Base-by-base conservation (phyloP, 176 grass and related monocot species). In the Elymus sibiricus region DNA sequence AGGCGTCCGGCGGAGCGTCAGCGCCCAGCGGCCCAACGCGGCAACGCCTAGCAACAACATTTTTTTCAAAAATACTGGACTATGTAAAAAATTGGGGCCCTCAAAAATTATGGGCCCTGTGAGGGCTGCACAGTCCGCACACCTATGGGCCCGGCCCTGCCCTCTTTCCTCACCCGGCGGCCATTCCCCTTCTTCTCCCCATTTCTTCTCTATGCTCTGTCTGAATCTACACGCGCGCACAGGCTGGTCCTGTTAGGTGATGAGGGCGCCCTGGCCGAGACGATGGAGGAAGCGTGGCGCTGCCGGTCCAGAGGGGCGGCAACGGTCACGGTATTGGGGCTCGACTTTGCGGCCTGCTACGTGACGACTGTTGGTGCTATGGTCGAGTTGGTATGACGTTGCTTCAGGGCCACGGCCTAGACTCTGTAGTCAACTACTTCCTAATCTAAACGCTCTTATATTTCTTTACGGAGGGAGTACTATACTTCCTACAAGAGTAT, bases 201-300 rank as follows among this genome's bases (percentile, higher is more conserved):
- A 49, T 49, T 74, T 46, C 25, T 16, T 26, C n/a, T 40, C n/a
- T 6, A 3, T 7, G 44, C 46, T 49, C 6, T 58, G 11, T 49
- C 6, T 58, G 11, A 21, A 56, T 37, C 27, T 55, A 55, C 13
- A 31, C 80, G 47, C 5, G 14, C 5, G 25, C 65, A 2, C 40
- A 49, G 96, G 63, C 13, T 98, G 81, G 90, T 98, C 43, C 81
- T 98, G 49, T 29, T 94, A 74, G 95, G 95, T 46, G 86, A 92
- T 29, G 91, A 89, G 77, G 84, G 28, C 42, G 40, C 82, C 24
- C 79, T 98, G 10, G 81, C 56, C 15, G 59, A 65, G 69, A 77
- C 86, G 47, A 78, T 72, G 26, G 85, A 55, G 74, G 83, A 87
- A 61, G 86, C 37, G n/a, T 34, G 42, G 43, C 75, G 60, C 21